phyloP scores from a whole-genome alignment of 768 basidiomycete species.

The Tubosaeta brunneosetosa region DNA sequence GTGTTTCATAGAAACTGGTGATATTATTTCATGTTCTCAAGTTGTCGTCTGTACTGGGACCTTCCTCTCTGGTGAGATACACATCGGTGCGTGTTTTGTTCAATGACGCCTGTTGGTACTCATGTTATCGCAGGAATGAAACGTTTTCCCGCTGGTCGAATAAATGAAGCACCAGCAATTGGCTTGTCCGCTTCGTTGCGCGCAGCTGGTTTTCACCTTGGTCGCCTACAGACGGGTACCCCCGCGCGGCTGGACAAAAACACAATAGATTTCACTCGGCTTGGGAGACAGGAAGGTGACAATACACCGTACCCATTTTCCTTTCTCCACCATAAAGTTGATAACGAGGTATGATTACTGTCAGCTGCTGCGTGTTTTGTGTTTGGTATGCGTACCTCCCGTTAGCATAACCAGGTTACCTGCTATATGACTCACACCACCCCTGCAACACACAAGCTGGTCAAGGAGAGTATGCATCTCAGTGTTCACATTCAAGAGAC shows the following conservation, averaged over 20 bases:
- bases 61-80: slow-evolving; percentile 87
- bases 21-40: slow-evolving; percentile 68
- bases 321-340: slow-evolving; percentile 61
- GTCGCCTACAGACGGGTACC: slow-evolving; percentile 81
- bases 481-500: slow-evolving; percentile 88
- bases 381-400: not conserved
- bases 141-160: slow-evolving; percentile 71
- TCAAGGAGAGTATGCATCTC: slow-evolving; percentile 68
- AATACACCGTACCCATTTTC: slow-evolving; percentile 66
- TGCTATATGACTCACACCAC: slow-evolving; percentile 77
- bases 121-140: slow-evolving; percentile 48
- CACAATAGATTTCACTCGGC: slow-evolving; percentile 63
- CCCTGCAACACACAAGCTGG: slow-evolving; percentile 64
- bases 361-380: not conserved
- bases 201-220: slow-evolving; percentile 74
- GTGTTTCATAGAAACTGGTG: slow-evolving; percentile 55
- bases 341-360: slow-evolving; percentile 54
- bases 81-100: slow-evolving; percentile 55
- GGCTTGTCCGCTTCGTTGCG: slow-evolving; percentile 75
- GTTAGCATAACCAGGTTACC: slow-evolving; percentile 63
- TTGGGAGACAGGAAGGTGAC: slow-evolving; percentile 69
- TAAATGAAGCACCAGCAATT: slow-evolving; percentile 64
- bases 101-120: not conserved
- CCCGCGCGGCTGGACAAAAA: slow-evolving; percentile 71
- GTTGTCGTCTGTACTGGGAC: slow-evolving; percentile 91